Percentiles rank a stretch among this genome's conserved stretches.
These are phyloP conservation scores for Senna tora DNA, from an alignment of 306 rosid genomes.

Conservation along the genomic window DNA sequence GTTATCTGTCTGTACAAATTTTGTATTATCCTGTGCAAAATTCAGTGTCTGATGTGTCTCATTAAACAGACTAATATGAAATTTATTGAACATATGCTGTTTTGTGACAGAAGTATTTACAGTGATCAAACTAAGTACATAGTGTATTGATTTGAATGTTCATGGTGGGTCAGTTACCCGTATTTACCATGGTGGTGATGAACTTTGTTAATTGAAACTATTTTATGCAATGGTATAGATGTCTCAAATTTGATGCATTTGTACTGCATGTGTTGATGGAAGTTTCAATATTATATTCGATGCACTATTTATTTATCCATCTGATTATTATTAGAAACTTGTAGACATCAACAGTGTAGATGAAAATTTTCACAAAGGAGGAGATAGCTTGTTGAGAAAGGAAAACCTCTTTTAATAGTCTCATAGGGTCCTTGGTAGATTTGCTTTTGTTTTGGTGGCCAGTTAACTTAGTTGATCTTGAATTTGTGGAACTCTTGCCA, in stretches of 20 bases:
- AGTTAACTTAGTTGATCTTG: slow-evolving; percentile 29
- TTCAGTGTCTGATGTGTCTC: slow-evolving; percentile 16
- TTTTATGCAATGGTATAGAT: slow-evolving; percentile 1
- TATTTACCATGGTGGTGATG: slow-evolving; percentile 7
- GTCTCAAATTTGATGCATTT: slow-evolving; percentile 23
- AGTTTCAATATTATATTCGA: slow-evolving; percentile 15
- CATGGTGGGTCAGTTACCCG: not conserved
- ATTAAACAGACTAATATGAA: slow-evolving; percentile 2
- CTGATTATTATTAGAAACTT: slow-evolving; percentile 18
- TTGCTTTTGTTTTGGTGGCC: not conserved
- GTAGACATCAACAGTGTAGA: slow-evolving; percentile 21
- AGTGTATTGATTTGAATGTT: slow-evolving; percentile 31
- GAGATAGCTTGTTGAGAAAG: not conserved
- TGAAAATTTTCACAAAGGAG: slow-evolving; percentile 10
- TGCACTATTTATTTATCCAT: not conserved
- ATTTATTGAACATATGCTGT: slow-evolving; percentile 19
- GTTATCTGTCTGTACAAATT: not conserved
- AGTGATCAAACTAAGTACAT: not conserved
- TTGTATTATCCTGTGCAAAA: slow-evolving; percentile 18
- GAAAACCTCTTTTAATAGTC: slow-evolving; percentile 19
- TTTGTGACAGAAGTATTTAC: slow-evolving; percentile 9
- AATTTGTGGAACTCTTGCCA: slow-evolving; percentile 1
- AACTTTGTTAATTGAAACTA: slow-evolving; percentile 3
- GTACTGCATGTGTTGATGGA: not conserved
- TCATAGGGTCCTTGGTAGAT: slow-evolving; percentile 3